phyloP scores from a whole-genome alignment of 164 flowering plant genomes.

The Magnolia sinica region DNA sequence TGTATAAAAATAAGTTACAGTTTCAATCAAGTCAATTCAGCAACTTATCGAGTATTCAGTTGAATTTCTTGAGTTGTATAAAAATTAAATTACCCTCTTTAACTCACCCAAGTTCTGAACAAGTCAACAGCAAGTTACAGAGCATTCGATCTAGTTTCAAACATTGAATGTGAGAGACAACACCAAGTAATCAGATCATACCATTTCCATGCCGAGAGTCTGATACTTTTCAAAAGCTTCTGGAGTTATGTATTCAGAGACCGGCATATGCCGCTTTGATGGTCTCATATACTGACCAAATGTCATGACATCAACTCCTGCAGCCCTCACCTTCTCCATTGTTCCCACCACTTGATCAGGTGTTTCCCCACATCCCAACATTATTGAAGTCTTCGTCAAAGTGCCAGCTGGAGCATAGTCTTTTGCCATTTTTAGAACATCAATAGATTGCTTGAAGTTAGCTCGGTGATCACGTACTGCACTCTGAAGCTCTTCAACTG shows the following conservation, averaged over 20 bases:
- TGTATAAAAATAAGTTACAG: no score
- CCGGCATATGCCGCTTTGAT: conserved; percentile 99
- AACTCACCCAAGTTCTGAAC: no score
- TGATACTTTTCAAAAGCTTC: conserved; percentile 89
- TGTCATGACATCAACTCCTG: conserved; percentile 95
- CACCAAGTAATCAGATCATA: conserved; percentile 18
- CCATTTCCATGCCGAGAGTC: conserved; percentile 87
- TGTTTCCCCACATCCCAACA: conserved; percentile 99
- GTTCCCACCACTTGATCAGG: conserved; percentile 87
- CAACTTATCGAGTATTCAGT: no score
- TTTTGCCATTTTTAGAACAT: conserved; percentile 80
- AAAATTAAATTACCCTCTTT: no score
- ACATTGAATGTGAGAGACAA: no score
- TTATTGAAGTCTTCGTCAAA: conserved; percentile 90
- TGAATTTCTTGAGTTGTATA: no score
- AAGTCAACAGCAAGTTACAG: no score
- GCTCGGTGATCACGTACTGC: conserved; percentile 88
- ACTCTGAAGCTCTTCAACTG: conserved; percentile 95
- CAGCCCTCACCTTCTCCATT: conserved; percentile 94
- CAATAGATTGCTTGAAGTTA: conserved; percentile 85
- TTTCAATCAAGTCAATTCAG: no score
- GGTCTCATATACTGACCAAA: conserved; percentile 98
- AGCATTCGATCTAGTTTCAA: no score
- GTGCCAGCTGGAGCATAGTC: conserved; percentile 80
- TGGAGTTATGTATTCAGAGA: conserved; percentile 86